Evolutionary conservation across 1,284 basidiomycete species (phyloP).

Genomic region (Xanthoconium separans): DNA sequence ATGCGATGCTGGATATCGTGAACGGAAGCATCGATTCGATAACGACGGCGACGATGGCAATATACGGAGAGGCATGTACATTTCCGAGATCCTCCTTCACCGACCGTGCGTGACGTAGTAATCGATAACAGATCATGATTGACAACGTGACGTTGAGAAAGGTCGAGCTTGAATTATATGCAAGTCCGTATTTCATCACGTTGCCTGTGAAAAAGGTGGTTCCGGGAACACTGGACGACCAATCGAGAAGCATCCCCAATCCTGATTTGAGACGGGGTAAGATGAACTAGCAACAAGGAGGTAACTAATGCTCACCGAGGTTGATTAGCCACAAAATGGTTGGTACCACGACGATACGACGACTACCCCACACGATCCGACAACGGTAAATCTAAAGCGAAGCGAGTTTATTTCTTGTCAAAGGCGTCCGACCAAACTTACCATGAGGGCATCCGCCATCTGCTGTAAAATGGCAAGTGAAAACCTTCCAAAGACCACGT

Average conservation of each 20-base stretch:
- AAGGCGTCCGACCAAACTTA: background rate
- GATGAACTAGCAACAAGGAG: background rate
- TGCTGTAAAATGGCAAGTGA: conserved; percentile 5
- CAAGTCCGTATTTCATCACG: background rate
- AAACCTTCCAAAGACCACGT: conserved; percentile 1
- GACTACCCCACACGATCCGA: conserved; percentile 6
- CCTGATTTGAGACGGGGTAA: conserved; percentile 1
- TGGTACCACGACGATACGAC: conserved; percentile 8
- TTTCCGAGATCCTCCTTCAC: background rate
- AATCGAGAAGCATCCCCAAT: conserved; percentile 9
- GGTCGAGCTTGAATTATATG: conserved; percentile 11
- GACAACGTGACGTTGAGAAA: conserved; percentile 7
- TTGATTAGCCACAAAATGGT: conserved; percentile 14
- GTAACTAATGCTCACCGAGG: conserved; percentile 7
- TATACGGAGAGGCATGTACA: conserved; percentile 3
- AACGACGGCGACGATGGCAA: conserved; percentile 4
- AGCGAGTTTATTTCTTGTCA: background rate
- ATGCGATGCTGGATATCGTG: conserved; percentile 14
- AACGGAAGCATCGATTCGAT: conserved; percentile 13
- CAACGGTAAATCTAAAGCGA: conserved; percentile 17
- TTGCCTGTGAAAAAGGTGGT: background rate
- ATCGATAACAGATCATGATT: conserved; percentile 16
- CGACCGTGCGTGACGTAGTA: background rate
- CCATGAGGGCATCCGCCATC: conserved; percentile 13
- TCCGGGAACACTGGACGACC: background rate